Conservation (phyloP, 164 flowering plant species). For the Taxillus chinensis region DNA sequence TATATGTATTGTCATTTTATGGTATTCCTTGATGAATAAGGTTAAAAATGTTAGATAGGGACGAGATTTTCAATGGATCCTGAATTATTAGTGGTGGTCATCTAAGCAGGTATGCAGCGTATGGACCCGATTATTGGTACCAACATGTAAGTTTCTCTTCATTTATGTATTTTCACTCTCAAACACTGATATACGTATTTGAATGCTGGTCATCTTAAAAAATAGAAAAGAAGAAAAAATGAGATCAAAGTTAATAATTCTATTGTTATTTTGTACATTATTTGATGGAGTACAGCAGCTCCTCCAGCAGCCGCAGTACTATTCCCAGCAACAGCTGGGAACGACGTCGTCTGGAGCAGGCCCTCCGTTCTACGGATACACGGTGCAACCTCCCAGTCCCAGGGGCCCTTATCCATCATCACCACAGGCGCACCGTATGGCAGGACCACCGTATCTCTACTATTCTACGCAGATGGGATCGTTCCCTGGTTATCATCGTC, state of each 20-base stretch:
- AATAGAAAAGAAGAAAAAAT: too few species aligned
- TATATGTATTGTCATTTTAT: too few species aligned
- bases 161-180: conserved; percentile 14
- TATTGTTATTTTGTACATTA: too few species aligned
- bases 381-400: conserved; percentile 39
- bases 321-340: conserved; percentile 37
- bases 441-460: conserved; percentile 44
- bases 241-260: too few species aligned
- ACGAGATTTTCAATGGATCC: too few species aligned
- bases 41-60: too few species aligned
- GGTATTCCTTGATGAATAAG: too few species aligned
- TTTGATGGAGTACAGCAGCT: too few species aligned
- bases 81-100: neutral
- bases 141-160: conserved; percentile 35
- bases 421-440: conserved; percentile 34
- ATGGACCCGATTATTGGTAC: conserved; percentile 49
- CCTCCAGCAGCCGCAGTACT: conserved; percentile 39
- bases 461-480: conserved; percentile 38
- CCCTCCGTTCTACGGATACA: conserved; percentile 57
- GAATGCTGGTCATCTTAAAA: too few species aligned
- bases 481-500: conserved; percentile 19
- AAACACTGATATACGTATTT: too few species aligned
- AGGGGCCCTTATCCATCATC: conserved; percentile 18
- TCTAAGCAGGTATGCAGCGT: conserved; percentile 43
- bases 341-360: conserved; percentile 33